Conservation (phyloP, 257 asterid genomes). For the Capsicum baccatum region DNA sequence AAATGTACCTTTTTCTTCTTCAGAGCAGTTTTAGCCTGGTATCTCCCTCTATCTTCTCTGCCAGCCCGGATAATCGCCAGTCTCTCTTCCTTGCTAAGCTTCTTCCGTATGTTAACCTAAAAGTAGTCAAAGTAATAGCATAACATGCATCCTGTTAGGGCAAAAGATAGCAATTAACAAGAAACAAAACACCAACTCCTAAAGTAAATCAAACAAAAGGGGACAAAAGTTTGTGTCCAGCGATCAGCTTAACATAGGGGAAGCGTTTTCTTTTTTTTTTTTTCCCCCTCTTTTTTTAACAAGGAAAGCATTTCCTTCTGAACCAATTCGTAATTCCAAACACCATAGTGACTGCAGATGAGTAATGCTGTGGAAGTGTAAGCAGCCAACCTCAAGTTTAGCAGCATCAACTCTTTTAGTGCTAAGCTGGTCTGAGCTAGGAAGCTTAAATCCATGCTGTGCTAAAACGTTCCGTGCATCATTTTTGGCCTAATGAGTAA, state of each 20-base stretch:
- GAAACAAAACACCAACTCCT: constrained; percentile 8
- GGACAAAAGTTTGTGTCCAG: background rate
- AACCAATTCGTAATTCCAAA: background rate
- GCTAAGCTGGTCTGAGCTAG: constrained; percentile 73
- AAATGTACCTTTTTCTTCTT: constrained; percentile 73
- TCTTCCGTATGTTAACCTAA: constrained; percentile 77
- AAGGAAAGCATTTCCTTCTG: background rate
- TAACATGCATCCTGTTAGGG: constrained; percentile 29
- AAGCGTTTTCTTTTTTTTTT: background rate
- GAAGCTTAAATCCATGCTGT: constrained; percentile 82
- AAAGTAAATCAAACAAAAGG: background rate
- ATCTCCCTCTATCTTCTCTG: constrained; percentile 78
- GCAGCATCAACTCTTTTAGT: constrained; percentile 77
- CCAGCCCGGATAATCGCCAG: constrained; percentile 64
- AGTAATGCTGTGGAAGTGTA: constrained; percentile 3
- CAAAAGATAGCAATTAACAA: background rate
- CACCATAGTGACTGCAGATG: background rate
- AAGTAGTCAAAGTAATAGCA: constrained; percentile 36
- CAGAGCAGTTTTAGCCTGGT: constrained; percentile 63
- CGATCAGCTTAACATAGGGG: background rate
- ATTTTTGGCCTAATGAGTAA: constrained; percentile 65
- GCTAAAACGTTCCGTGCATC: constrained; percentile 64
- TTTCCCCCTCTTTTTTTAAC: background rate
- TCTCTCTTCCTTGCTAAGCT: constrained; percentile 73
- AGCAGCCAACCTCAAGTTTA: constrained; percentile 68